These are phyloP conservation scores for Exophiala alcalophila DNA, from an alignment of 2,329 filamentous ascomycete genomes.

Conservation along the genomic window DNA sequence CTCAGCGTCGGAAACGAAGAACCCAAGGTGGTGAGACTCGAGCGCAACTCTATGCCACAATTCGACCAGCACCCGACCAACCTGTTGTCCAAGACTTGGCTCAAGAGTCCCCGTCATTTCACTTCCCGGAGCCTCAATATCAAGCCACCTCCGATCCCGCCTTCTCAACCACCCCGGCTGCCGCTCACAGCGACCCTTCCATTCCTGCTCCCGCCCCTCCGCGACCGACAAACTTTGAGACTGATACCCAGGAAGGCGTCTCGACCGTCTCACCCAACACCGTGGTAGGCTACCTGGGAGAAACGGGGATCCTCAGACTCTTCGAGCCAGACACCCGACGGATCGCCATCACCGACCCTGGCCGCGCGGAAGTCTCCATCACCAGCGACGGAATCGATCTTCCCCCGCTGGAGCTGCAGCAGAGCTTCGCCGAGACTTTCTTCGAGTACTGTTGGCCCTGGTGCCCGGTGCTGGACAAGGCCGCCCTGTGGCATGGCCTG, in stretches of 20 bases:
- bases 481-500: neutral
- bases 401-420: constrained; percentile 7
- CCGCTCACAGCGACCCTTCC: neutral
- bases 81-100: too few species aligned
- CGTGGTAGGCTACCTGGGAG: constrained; percentile 6
- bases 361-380: constrained; percentile 32
- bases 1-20: constrained; percentile 2
- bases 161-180: constrained; percentile 1
- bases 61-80: neutral
- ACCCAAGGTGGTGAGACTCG: neutral
- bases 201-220: neutral
- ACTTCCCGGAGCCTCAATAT: neutral
- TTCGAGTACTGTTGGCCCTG: constrained; percentile 18
- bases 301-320: constrained; percentile 4
- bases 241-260: too few species aligned
- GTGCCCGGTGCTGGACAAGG: constrained; percentile 16
- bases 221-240: too few species aligned
- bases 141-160: neutral
- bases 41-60: constrained; percentile 1
- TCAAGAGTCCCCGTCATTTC: too few species aligned
- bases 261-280: neutral
- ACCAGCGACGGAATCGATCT: constrained; percentile 36
- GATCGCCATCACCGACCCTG: constrained; percentile 1
- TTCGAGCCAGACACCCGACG: constrained; percentile 12
- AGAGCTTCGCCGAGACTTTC: constrained; percentile 16